phyloP scores from a whole-genome alignment of 164 flowering plant genomes.

The Macadamia integrifolia region DNA sequence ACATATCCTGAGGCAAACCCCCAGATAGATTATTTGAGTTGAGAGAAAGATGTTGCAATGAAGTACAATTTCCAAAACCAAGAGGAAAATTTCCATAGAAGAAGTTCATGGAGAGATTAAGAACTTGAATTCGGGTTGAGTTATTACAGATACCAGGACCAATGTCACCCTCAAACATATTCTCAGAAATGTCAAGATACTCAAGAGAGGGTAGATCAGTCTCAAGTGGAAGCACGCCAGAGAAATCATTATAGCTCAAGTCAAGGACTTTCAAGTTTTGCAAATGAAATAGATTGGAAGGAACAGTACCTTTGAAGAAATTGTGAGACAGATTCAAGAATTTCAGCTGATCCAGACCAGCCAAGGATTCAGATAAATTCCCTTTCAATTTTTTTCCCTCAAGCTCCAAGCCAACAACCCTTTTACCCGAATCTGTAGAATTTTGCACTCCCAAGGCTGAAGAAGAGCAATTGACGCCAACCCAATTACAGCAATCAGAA shows the following conservation, averaged over 20 bases:
- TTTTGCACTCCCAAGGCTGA: not conserved
- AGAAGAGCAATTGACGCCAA: conserved; percentile 14
- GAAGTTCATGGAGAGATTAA: conserved; percentile 30
- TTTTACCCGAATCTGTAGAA: not conserved
- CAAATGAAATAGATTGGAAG: conserved; percentile 14
- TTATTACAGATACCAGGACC: conserved; percentile 31
- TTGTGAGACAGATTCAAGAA: conserved; percentile 24
- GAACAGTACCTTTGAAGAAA: conserved; percentile 17
- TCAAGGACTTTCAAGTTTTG: conserved; percentile 20
- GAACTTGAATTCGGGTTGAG: conserved; percentile 20
- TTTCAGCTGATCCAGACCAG: conserved; percentile 22
- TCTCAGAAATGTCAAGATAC: conserved; percentile 31
- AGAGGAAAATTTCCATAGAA: conserved; percentile 31
- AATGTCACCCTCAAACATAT: conserved; percentile 26
- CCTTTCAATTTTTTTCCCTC: conserved; percentile 17
- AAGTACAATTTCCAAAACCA: conserved; percentile 36
- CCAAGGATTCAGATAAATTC: conserved; percentile 16
- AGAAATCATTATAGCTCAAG: conserved; percentile 35
- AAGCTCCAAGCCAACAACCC: conserved; percentile 18
- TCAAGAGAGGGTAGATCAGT: not conserved
- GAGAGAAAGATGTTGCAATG: conserved; percentile 29
- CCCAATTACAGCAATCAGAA: conserved; percentile 28
- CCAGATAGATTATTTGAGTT: conserved; percentile 35
- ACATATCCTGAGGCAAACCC: conserved; percentile 31
- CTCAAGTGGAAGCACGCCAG: conserved; percentile 27